phyloP scores from a whole-genome alignment of 2,329 filamentous ascomycete species.

The Aspergillus puulaauensis region DNA sequence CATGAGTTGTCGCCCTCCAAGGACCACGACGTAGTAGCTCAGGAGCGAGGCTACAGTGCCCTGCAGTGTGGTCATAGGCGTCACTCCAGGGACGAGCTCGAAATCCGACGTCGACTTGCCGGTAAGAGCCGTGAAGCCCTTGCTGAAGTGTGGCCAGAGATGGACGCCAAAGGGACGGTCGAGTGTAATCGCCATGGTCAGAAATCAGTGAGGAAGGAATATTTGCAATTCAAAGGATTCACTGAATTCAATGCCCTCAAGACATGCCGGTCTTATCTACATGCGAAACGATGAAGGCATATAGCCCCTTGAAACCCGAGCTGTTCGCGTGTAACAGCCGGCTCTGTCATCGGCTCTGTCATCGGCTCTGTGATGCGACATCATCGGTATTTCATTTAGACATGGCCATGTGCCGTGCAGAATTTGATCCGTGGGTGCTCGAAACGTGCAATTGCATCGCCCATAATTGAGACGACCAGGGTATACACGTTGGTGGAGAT shows the following conservation, averaged over 20 bases:
- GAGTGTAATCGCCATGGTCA: conserved; percentile 65
- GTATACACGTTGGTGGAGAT: neutral
- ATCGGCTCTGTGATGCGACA: neutral
- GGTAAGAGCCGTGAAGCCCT: conserved; percentile 70
- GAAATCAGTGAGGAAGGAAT: neutral
- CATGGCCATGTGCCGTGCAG: too few species aligned
- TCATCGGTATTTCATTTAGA: too few species aligned
- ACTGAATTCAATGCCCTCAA: too few species aligned
- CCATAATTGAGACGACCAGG: too few species aligned
- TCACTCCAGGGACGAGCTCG: conserved; percentile 75
- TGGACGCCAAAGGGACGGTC: conserved; percentile 89
- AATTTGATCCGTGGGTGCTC: too few species aligned
- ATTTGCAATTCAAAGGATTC: neutral
- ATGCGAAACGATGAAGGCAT: neutral
- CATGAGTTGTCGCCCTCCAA: conserved; percentile 91
- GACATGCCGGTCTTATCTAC: neutral
- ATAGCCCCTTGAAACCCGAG: neutral
- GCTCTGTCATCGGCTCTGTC: too few species aligned
- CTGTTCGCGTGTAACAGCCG: neutral
- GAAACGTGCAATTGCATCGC: too few species aligned
- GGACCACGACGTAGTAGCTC: conserved; percentile 90
- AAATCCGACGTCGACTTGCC: conserved; percentile 88
- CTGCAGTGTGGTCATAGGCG: conserved; percentile 86
- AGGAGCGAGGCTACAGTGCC: conserved; percentile 77
- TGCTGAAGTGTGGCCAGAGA: conserved; percentile 93